Conservation (phyloP, 176 grass and related monocot genomes). For the Urochloa ruziziensis region DNA sequence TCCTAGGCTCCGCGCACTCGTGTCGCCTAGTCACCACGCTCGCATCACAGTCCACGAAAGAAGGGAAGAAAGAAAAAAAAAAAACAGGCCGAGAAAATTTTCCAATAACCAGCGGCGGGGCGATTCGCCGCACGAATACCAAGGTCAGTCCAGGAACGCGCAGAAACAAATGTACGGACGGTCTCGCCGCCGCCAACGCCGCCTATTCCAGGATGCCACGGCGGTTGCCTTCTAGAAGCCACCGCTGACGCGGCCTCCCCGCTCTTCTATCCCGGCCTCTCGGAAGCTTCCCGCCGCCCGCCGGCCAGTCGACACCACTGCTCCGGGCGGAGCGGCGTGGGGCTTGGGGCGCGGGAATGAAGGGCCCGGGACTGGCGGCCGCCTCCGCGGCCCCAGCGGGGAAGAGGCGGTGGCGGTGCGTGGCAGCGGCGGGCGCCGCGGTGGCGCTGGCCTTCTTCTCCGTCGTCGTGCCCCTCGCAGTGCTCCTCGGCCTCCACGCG, state of each 20-base stretch:
- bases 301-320: background rate
- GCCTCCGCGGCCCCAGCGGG: background rate
- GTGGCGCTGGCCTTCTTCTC: conserved; percentile 52
- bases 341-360: too few relatives aligned
- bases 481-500: conserved; percentile 63
- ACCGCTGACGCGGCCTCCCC: background rate
- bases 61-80: background rate
- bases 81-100: too few relatives aligned
- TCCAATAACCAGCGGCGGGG: background rate
- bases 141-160: background rate
- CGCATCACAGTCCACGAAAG: background rate
- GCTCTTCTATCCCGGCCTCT: background rate
- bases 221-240: background rate
- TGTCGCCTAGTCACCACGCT: too few relatives aligned
- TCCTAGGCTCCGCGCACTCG: too few relatives aligned
- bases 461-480: conserved; percentile 56
- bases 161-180: conserved; percentile 1
- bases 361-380: conserved; percentile 27
- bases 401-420: conserved; percentile 62
- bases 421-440: conserved; percentile 33
- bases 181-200: background rate
- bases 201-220: background rate
- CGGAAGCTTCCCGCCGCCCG: background rate
- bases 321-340: background rate
- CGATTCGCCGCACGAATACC: conserved; percentile 16